Percentiles rank a stretch among this genome's conserved stretches.
phyloP scores from a whole-genome alignment of 345 rosid genomes.

The Angophora floribunda region DNA sequence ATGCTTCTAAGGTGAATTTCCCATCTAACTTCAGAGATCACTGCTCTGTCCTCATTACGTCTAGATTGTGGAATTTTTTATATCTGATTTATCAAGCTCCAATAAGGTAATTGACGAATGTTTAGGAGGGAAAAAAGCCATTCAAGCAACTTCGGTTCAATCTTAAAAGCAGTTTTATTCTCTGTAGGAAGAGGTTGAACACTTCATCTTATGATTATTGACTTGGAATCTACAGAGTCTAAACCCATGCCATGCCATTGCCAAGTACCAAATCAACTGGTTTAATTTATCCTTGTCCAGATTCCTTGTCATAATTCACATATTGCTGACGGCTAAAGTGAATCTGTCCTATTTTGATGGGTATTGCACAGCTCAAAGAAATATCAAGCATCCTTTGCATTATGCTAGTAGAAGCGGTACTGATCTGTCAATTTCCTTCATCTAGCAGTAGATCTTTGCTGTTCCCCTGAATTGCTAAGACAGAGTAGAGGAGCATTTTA shows the following conservation, averaged over 20 bases:
- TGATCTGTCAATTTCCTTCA: not conserved
- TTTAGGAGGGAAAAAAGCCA: not conserved
- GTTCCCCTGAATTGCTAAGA: not conserved
- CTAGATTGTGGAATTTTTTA: not conserved
- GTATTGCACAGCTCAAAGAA: not conserved
- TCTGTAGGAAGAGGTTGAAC: not conserved
- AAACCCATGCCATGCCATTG: not conserved
- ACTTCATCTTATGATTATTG: not conserved
- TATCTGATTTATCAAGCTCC: not conserved
- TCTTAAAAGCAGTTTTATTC: not conserved
- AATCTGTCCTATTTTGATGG: not conserved
- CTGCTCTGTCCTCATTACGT: not conserved
- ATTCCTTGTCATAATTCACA: not conserved
- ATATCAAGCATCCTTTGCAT: not conserved
- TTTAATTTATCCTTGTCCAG: not conserved
- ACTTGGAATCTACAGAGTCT: not conserved
- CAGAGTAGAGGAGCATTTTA: not conserved
- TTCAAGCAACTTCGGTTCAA: not conserved
- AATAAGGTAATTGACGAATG: not conserved
- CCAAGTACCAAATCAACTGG: not conserved
- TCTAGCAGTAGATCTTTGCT: not conserved
- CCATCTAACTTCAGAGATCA: not conserved
- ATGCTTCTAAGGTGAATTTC: not conserved
- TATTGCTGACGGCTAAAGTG: not conserved
- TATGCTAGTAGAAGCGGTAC: not conserved